These are phyloP conservation scores for Yamadazyma friedrichii DNA, from an alignment of 1,139 yeast genomes.

Conservation along the genomic window DNA sequence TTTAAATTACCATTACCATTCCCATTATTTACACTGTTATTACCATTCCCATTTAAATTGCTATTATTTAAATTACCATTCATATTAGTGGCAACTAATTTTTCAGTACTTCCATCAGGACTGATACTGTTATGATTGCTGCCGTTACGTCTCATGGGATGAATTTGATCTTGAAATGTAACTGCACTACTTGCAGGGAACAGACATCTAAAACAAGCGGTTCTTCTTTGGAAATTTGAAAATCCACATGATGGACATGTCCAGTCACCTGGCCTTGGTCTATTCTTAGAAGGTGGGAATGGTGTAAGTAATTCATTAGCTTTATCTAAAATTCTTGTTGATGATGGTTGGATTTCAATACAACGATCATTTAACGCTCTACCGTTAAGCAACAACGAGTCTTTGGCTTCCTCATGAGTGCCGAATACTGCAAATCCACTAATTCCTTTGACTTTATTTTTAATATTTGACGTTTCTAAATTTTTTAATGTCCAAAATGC, in stretches of 20 bases:
- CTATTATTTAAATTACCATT: slow-evolving; percentile 12
- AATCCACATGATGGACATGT: slow-evolving; percentile 95
- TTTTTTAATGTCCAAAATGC: slow-evolving; percentile 86
- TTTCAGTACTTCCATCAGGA: slow-evolving; percentile 12
- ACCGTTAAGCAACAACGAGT: slow-evolving; percentile 77
- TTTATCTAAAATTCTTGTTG: slow-evolving; percentile 69
- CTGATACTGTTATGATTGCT: slow-evolving; percentile 12
- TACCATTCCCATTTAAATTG: slow-evolving; percentile 7
- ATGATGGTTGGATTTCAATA: slow-evolving; percentile 85
- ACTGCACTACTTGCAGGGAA: slow-evolving; percentile 80
- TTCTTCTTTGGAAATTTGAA: slow-evolving; percentile 90
- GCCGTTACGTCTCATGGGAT: slow-evolving; percentile 15
- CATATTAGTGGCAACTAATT: slow-evolving; percentile 6
- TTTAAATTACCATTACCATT: slow-evolving; percentile 15
- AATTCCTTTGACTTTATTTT: slow-evolving; percentile 26
- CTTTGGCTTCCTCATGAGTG: slow-evolving; percentile 83
- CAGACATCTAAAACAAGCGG: slow-evolving; percentile 91
- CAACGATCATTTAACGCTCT: slow-evolving; percentile 70
- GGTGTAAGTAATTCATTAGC: slow-evolving; percentile 81
- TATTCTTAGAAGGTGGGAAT: slow-evolving; percentile 83
- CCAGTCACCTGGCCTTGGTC: slow-evolving; percentile 98
- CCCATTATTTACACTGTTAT: slow-evolving; percentile 14
- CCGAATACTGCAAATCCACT: slow-evolving; percentile 86
- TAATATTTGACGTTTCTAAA: slow-evolving; percentile 32
- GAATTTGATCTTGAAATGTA: slow-evolving; percentile 53